Evolutionary conservation across 345 rosid species (phyloP), one percentile per base, ranked within the genome.

Genomic region (Clausena lansium): DNA sequence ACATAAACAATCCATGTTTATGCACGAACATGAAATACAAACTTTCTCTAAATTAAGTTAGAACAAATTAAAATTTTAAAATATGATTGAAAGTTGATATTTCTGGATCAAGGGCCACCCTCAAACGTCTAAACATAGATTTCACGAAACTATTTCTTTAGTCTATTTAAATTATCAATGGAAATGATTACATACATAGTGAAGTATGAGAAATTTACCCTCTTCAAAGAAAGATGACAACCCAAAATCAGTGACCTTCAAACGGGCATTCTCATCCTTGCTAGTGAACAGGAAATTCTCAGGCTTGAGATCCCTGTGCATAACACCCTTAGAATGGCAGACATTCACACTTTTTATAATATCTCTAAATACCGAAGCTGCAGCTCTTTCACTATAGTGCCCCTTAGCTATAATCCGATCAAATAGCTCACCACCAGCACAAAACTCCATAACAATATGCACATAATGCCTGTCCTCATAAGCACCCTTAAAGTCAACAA

Each of bases 341-440:
- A 88, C 88, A 66, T 91, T 90, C 28, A 94, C 97, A 73, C 91
- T 94, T 86, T 93, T 93, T 20, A 91, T 91, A 73, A 93, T 86
- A 45, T 85, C 83, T 72, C 92, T 85, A 76, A 90, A 93, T 5
- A 90, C 75, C 50, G 84, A 85, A 78, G 98, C 92, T 66, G 98
- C 98, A 10, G 91, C 97, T 74, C 87, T 85, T 84, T 94, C 98
- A 19, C 86, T 90, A 73, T 93, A 93, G 83, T 88, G 91, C 60
- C 97, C 97, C 71, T 89, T 93, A 0, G 89, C 91, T 9, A 90
- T 85, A 52, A 94, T 93, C 83, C 95, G 76, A 82, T 94, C 97
- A 60, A 94, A 94, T 35, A 94, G 84, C 83, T 93, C 96, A 17
- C 98, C 97, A 58, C 98, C 98, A 50, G 94, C 98, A 83, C 98